Evolutionary conservation across 495 filamentous ascomycete species (phyloP), one percentile per base, ranked within the genome.

Genomic region (Penicillium coffeae): DNA sequence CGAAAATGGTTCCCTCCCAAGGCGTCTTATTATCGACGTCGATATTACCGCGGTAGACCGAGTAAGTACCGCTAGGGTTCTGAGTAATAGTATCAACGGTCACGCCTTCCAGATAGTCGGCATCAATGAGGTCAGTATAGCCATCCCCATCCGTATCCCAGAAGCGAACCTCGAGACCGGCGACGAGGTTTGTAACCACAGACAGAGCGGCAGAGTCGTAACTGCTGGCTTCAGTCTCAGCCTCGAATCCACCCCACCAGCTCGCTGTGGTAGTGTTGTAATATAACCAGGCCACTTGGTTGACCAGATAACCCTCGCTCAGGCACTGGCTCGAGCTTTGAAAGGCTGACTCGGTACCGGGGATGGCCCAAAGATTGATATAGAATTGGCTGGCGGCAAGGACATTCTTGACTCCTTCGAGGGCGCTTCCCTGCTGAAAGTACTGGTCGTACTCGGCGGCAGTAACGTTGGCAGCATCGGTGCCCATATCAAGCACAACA

Each of bases 321-420:
- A 37, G 3, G 35, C 35, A 37, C 13, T 5, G 6, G 13, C 13
- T 37, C 3, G 18, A 12, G 3, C 18, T n/a, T 5, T 37, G 5
- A 15, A 37, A 37, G 13, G 35, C 35, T 4, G 35, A 37, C 13
- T 37, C 35, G 35, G 35, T 37, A 15, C 35, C 35, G n/a, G 35
- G 35, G 35, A 37, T 37, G 5, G 35, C 35, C 35, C 35, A 37
- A 4, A 37, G 35, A 15, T 37, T 37, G 35, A 37, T 37, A 15
- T 37, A 37, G 35, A 37, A 37, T 37, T 37, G n/a, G 35, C 35
- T 37, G 35, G n/a, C 35, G 13, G 35, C 35, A 15, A 37, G n/a
- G 3, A 37, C 35, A 15, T 4, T n/a, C 13, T 37, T 15, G 13
- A 37, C 35, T 12, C 35, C 35, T 15, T 37, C 18, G 35, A 37